Conservation (phyloP, 495 filamentous ascomycete species). For the Neurospora hispaniola region DNA sequence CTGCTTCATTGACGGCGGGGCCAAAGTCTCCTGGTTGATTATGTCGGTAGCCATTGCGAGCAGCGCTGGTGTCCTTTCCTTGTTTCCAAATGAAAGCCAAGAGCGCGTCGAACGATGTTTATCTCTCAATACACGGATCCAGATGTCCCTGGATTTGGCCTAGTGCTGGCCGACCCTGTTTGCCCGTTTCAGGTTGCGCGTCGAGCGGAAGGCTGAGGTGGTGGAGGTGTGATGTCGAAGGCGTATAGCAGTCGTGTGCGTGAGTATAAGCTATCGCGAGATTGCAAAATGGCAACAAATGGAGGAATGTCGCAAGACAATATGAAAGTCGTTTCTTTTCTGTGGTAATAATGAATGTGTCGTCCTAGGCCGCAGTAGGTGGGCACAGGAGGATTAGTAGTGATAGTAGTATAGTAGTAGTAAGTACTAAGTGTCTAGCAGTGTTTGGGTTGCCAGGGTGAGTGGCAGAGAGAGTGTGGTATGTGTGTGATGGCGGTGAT, state of each 20-base stretch:
- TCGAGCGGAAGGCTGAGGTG: neutral
- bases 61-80: neutral
- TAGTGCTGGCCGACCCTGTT: neutral
- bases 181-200: neutral
- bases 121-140: neutral
- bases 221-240: neutral
- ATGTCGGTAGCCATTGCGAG: constrained; percentile 24
- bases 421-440: constrained; percentile 1
- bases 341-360: constrained; percentile 17
- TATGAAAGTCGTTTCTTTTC: constrained; percentile 14
- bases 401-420: neutral
- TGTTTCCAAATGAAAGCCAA: neutral
- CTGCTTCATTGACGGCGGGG: constrained; percentile 5
- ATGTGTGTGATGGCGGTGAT: neutral
- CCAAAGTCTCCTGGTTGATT: constrained; percentile 19
- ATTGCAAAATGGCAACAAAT: neutral
- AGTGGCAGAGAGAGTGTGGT: neutral
- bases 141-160: neutral
- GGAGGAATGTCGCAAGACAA: constrained; percentile 5
- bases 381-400: constrained; percentile 18
- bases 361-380: constrained; percentile 18
- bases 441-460: neutral
- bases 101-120: neutral
- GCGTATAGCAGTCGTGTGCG: neutral
- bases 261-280: neutral